These are phyloP conservation scores for Ogataea ramenticola DNA, from an alignment of 805 yeast genomes.

Conservation along the genomic window DNA sequence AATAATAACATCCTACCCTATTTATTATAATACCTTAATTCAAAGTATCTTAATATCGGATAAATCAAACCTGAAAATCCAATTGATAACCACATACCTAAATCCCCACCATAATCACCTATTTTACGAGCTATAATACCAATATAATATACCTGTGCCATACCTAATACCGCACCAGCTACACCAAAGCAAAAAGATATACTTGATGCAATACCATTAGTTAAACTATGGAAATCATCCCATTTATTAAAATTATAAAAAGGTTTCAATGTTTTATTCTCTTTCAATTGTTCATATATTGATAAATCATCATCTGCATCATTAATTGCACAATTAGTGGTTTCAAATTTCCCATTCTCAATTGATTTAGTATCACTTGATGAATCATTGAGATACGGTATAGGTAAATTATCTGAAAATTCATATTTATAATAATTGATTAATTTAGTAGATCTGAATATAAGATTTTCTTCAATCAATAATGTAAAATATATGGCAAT, in stretches of 20 bases:
- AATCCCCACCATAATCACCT: conserved; percentile 69
- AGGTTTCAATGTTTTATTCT: conserved; percentile 10
- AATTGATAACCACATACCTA: conserved; percentile 76
- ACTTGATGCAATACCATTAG: conserved; percentile 68
- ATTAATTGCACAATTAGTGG: no score
- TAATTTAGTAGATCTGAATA: conserved; percentile 50
- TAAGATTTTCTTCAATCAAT: conserved; percentile 60
- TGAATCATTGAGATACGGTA: neutral
- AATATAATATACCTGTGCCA: conserved; percentile 79
- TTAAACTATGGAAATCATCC: conserved; percentile 54
- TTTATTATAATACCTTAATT: conserved; percentile 46
- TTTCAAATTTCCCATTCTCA: no score
- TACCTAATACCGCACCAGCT: conserved; percentile 78
- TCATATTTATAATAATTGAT: conserved; percentile 35
- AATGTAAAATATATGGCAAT: conserved; percentile 71
- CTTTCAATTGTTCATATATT: conserved; percentile 3
- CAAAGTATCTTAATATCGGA: conserved; percentile 60
- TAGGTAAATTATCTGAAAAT: conserved; percentile 17
- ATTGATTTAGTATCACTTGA: no score
- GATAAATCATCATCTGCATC: neutral
- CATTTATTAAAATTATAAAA: conserved; percentile 70
- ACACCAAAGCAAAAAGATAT: conserved; percentile 61
- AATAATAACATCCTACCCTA: conserved; percentile 1
- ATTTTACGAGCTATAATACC: conserved; percentile 65
- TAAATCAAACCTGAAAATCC: conserved; percentile 61